Evolutionary conservation across 2,329 filamentous ascomycete species (phyloP).

Genomic region (Leptodontidium sp.): DNA sequence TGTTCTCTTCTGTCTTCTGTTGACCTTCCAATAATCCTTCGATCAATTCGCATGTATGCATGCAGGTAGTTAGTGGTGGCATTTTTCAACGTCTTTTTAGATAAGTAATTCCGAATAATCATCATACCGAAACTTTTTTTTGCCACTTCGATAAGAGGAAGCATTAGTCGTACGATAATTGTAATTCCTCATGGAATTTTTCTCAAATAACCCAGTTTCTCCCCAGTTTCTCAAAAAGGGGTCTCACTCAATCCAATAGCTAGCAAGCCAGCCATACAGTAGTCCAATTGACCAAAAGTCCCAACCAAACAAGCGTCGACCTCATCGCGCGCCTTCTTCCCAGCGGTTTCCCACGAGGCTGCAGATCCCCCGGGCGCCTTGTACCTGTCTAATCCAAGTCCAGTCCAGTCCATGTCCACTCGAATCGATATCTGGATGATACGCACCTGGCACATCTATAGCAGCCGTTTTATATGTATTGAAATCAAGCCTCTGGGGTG

Average conservation of each 20-base stretch:
- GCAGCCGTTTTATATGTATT: slow-evolving; percentile 22
- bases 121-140: not conserved
- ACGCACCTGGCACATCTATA: slow-evolving; percentile 27
- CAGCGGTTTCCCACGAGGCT: slow-evolving; percentile 3
- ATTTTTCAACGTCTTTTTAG: too few species aligned
- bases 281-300: not conserved
- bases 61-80: too few species aligned
- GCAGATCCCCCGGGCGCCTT: slow-evolving; percentile 11
- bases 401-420: too few species aligned
- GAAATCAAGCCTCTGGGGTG: slow-evolving; percentile 2
- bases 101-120: too few species aligned
- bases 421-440: slow-evolving; percentile 22
- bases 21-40: too few species aligned
- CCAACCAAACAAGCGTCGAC: not conserved
- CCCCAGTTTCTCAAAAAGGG: not conserved
- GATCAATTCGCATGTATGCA: too few species aligned
- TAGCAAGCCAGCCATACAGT: too few species aligned
- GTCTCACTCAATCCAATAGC: not conserved
- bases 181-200: not conserved
- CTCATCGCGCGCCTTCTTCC: not conserved
- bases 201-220: not conserved
- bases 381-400: not conserved
- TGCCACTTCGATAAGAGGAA: not conserved
- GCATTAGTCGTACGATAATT: slow-evolving; percentile 11
- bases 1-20: too few species aligned